Evolutionary conservation across 164 flowering plant species (phyloP), one percentile per base, ranked within the genome.

Genomic region (Nelumbo lutea): DNA sequence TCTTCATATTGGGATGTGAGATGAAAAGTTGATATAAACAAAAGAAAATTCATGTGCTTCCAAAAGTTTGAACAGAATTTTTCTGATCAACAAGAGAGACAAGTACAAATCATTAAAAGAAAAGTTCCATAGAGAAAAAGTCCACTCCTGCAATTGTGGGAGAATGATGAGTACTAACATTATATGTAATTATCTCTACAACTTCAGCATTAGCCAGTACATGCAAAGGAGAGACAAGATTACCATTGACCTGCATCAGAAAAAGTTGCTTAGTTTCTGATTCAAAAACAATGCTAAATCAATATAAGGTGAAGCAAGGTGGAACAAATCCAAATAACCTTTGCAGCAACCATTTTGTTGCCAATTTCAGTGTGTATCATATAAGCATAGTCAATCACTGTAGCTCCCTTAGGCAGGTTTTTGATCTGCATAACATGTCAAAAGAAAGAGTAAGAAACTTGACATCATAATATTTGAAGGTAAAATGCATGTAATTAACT

Each of bases 361-460:
- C 99, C 99, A 78, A 95, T 84, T 78, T 95, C 99, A 64, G 97
- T 92, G 79, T 95, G 97, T 77, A 95, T 92, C 85, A 88, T 88
- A 74, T 95, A 95, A 60, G 99, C 99, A 82, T 95, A 95, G 77
- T 95, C 99, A 83, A 95, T 79, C 60, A 81, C 96, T 2, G 99
- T 92, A 10, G 97, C 97, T 46, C 99, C 99, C 79, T 87, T 84
- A 0, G 97, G 99, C 62, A 95, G 79, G 77, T 95, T 90, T 79
- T 90, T 95, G 10, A 95, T 95, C 97, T 95, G 91, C 48, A 75
- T 45, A 52, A 50, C 27, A 51, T 38, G 50, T 44, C 45, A 40
- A 39, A 13, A 38, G 52, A 44, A 53, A 59, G 13, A 57, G 6
- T 42, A 60, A 14, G 2, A 6, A 9, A 52, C 13, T 13, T 9